Percentiles rank a stretch among this genome's conserved stretches.
Evolutionary conservation across 306 rosid species (phyloP).

Genomic region (Cyamopsis tetragonoloba): DNA sequence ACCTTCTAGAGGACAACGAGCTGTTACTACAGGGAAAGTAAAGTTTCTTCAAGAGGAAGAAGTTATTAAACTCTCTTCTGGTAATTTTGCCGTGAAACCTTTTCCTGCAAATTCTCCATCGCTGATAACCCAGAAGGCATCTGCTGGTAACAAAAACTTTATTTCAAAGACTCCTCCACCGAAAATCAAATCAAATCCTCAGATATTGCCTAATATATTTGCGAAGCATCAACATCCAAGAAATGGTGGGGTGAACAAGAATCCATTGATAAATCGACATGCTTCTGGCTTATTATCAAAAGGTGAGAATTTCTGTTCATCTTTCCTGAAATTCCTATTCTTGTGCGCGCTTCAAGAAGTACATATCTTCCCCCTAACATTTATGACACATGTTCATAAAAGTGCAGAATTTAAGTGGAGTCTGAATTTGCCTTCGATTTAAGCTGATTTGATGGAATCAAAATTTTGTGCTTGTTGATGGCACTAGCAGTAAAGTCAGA

Average conservation of each 20-base stretch:
- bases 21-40: slow-evolving; percentile 43
- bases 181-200: slow-evolving; percentile 16
- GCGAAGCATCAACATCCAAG: slow-evolving; percentile 29
- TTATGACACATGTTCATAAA: neutral
- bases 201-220: slow-evolving; percentile 4
- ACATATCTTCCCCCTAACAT: neutral
- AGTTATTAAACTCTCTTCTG: slow-evolving; percentile 44
- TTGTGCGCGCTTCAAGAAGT: neutral
- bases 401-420: neutral
- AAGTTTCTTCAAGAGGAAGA: slow-evolving; percentile 55
- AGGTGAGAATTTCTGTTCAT: slow-evolving; percentile 35
- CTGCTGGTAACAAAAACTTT: slow-evolving; percentile 12
- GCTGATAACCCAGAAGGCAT: neutral
- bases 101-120: neutral
- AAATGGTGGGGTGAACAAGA: slow-evolving; percentile 5
- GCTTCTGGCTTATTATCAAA: slow-evolving; percentile 22
- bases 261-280: slow-evolving; percentile 18
- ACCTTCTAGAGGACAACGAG: slow-evolving; percentile 29
- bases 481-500: neutral
- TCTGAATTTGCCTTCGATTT: neutral
- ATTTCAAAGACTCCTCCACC: neutral
- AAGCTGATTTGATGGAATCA: neutral
- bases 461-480: neutral
- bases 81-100: neutral
- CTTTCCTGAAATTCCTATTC: neutral